A percentile compares a stretch with the other conserved stretches of the same genome.
Conservation (phyloP, 2,329 filamentous ascomycete genomes). For the Stemphylium beticola region DNA sequence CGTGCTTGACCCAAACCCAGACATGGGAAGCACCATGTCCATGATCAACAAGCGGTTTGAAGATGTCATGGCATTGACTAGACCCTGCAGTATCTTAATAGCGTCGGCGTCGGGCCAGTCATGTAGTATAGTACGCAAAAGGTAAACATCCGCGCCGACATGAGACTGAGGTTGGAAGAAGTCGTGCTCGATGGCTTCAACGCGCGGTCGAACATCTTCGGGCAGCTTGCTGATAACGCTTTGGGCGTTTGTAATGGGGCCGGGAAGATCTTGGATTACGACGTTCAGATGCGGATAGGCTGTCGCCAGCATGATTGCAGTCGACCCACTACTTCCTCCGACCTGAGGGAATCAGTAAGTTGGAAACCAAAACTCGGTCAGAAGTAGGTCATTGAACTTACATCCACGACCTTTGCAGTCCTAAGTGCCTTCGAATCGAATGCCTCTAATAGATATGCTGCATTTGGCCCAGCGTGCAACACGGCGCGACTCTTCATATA, state of each 20-base stretch:
- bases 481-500: slow-evolving; percentile 3
- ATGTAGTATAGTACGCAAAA: slow-evolving; percentile 64
- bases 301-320: neutral
- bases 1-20: slow-evolving; percentile 1
- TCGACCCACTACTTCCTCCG: neutral
- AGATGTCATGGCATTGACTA: neutral
- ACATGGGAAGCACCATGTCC: slow-evolving; percentile 13
- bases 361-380: neutral
- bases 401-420: neutral
- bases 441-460: neutral
- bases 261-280: neutral
- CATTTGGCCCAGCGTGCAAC: neutral
- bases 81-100: slow-evolving; percentile 3
- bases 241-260: neutral
- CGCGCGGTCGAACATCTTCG: neutral
- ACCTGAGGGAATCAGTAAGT: neutral
- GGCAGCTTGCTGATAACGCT: neutral
- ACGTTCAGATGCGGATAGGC: neutral
- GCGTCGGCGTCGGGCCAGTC: slow-evolving; percentile 61
- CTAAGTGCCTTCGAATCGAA: neutral
- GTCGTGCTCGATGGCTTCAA: slow-evolving; percentile 1
- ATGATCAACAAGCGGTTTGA: slow-evolving; percentile 2
- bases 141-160: slow-evolving; percentile 52
- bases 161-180: slow-evolving; percentile 2
- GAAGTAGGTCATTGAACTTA: neutral